Evolutionary conservation across 192 early-diverging fungal genomes (phyloP).

Genomic region (Spizellomyces sp.): DNA sequence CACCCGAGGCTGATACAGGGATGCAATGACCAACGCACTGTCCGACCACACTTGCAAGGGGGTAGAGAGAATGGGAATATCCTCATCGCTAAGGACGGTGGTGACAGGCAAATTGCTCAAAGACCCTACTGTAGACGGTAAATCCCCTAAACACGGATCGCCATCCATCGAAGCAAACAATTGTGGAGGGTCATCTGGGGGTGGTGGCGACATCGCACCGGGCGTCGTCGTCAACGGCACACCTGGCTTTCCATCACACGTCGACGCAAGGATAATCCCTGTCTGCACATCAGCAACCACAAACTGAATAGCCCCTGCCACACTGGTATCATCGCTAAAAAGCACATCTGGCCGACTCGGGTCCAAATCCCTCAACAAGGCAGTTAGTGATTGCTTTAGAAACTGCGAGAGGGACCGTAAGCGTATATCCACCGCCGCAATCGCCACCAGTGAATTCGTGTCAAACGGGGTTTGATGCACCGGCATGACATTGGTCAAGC

Average conservation of each 20-base stretch:
- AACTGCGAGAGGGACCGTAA: conserved; percentile 16
- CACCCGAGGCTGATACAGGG: conserved; percentile 12
- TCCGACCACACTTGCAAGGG: conserved; percentile 17
- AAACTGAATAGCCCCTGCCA: conserved; percentile 12
- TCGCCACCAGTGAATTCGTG: neutral
- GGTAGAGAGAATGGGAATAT: conserved; percentile 5
- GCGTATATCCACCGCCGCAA: conserved; percentile 25
- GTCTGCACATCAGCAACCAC: conserved; percentile 14
- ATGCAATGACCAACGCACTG: conserved; percentile 5
- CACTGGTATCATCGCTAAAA: neutral
- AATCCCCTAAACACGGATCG: conserved; percentile 22
- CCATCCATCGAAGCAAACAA: conserved; percentile 3
- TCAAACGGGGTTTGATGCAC: neutral
- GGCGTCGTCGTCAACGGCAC: neutral
- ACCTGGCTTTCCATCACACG: conserved; percentile 4
- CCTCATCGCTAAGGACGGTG: neutral
- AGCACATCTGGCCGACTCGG: neutral
- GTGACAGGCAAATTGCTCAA: conserved; percentile 4
- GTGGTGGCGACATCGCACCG: neutral
- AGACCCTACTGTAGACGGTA: conserved; percentile 1
- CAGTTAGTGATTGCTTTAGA: conserved; percentile 1
- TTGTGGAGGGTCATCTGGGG: conserved; percentile 7
- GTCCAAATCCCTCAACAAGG: conserved; percentile 11
- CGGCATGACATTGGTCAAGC: conserved; percentile 25
- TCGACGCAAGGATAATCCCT: conserved; percentile 17